Evolutionary conservation across 2,329 filamentous ascomycete genomes (phyloP), one percentile per base, ranked within the genome.

Genomic region (Trichoderma semiorbis): DNA sequence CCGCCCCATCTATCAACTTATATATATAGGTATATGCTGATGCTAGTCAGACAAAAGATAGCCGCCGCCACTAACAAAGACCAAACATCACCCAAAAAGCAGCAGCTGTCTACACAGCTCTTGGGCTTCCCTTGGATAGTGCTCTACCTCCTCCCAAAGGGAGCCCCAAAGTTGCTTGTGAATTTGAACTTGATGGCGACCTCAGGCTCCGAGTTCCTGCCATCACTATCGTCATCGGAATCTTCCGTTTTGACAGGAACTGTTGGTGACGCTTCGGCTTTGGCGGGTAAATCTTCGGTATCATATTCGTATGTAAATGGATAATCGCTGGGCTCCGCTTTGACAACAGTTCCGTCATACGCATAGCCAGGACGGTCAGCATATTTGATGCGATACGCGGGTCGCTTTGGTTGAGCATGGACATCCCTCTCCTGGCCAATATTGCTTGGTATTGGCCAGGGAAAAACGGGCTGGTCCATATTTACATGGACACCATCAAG

Each of bases 101-200:
- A 28, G 5, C 47, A 26, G 1, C n/a, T 39, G 32, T 12, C 47
- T 57, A n/a, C 21, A 14, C 14, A 43, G 8, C 36, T 55, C 5
- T 24, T 12, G 26, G 5, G 26, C 12, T 32, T 36, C 50, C 7
- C 50, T 39, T 26, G 50, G 64, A n/a, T 5, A 58, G 58, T 60
- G 39, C 50, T 26, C 63, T 61, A 70, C 61, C 64, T 68, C 28
- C 16, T 67, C 76, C 84, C 84, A 74, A 85, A 84, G 1, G 84
- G 84, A 24, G 83, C 82, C 14, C 84, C 84, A 76, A 86, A 86
- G 74, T 86, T 86, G 73, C 78, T 82, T 21, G 82, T 84, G 30
- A 77, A 80, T 75, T 79, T 85, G 53, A 87, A 77, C 75, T 82
- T 84, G 34, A 87, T 79, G 1, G 85, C 83, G 32, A 86, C 18